Conservation (phyloP, 2,329 filamentous ascomycete species). For the Pezicula neosporulosa region DNA sequence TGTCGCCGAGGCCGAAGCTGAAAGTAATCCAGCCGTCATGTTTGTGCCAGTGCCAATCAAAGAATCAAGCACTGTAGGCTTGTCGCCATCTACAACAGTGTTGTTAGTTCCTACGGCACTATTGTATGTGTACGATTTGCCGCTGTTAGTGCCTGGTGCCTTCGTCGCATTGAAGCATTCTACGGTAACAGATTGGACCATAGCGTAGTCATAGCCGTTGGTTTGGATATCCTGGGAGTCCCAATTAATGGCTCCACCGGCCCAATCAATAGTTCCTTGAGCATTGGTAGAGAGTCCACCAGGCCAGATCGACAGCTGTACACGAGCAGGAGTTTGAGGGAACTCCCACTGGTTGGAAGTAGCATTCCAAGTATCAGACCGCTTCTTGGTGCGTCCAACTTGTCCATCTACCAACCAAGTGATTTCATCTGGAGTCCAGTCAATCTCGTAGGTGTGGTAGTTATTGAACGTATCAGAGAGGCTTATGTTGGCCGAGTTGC, state of each 20-base stretch:
- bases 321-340: slow-evolving; percentile 86
- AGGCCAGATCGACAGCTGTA: slow-evolving; percentile 96
- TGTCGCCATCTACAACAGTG: slow-evolving; percentile 72
- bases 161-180: slow-evolving; percentile 72
- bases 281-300: slow-evolving; percentile 78
- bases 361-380: slow-evolving; percentile 79
- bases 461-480: slow-evolving; percentile 69
- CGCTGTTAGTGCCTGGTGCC: slow-evolving; percentile 64
- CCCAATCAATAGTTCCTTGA: slow-evolving; percentile 85
- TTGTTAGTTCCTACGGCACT: slow-evolving; percentile 64
- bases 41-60: slow-evolving; percentile 79
- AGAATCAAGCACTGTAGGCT: slow-evolving; percentile 72
- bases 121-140: slow-evolving; percentile 74
- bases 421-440: slow-evolving; percentile 85
- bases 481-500: slow-evolving; percentile 70
- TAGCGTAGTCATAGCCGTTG: slow-evolving; percentile 85
- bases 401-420: slow-evolving; percentile 86
- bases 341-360: slow-evolving; percentile 79
- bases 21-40: slow-evolving; percentile 49
- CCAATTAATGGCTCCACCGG: slow-evolving; percentile 90
- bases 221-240: slow-evolving; percentile 73
- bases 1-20: slow-evolving; percentile 23
- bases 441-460: slow-evolving; percentile 87
- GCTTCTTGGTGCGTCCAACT: slow-evolving; percentile 69
- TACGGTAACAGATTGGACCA: slow-evolving; percentile 73